A percentile compares a stretch with the other conserved stretches of the same genome.
phyloP scores from a whole-genome alignment of 2,329 filamentous ascomycete species.

The Apiospora sp. region DNA sequence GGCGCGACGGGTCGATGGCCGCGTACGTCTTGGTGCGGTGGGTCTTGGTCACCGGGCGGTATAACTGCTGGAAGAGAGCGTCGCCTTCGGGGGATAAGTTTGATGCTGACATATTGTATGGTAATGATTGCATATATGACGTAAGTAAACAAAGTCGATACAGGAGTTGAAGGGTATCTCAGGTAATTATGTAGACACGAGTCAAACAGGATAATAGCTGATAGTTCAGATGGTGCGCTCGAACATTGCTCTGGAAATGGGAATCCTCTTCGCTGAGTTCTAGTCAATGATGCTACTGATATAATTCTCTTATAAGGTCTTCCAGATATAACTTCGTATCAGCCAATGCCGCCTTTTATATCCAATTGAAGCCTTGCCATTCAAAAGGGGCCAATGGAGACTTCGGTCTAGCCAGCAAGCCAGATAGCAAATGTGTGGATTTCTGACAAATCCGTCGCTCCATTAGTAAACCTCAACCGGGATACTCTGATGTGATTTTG shows the following conservation, averaged over 20 bases:
- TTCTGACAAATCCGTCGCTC: neutral
- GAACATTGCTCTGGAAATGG: too few relatives aligned
- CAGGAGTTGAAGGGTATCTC: too few relatives aligned
- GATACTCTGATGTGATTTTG: neutral
- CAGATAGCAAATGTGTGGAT: neutral
- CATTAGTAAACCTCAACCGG: neutral
- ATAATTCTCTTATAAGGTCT: too few relatives aligned
- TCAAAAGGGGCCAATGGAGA: neutral
- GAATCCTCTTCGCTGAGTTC: too few relatives aligned
- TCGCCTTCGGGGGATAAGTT: neutral
- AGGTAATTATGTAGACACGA: too few relatives aligned
- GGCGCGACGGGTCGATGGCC: slow-evolving; percentile 36
- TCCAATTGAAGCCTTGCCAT: neutral
- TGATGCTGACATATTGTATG: neutral
- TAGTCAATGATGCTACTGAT: too few relatives aligned
- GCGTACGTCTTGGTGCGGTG: slow-evolving; percentile 33
- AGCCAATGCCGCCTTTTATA: neutral
- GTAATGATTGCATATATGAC: neutral
- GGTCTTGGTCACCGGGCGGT: neutral
- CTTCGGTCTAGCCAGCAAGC: neutral
- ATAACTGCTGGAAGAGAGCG: neutral
- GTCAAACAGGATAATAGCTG: too few relatives aligned
- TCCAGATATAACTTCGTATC: too few relatives aligned
- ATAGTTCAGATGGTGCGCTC: too few relatives aligned
- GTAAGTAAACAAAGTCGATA: too few relatives aligned